Percentiles rank a stretch among this genome's conserved stretches.
These are phyloP conservation scores for Coemansia sp. DNA, from an alignment of 192 early-diverging fungal species.

Conservation along the genomic window DNA sequence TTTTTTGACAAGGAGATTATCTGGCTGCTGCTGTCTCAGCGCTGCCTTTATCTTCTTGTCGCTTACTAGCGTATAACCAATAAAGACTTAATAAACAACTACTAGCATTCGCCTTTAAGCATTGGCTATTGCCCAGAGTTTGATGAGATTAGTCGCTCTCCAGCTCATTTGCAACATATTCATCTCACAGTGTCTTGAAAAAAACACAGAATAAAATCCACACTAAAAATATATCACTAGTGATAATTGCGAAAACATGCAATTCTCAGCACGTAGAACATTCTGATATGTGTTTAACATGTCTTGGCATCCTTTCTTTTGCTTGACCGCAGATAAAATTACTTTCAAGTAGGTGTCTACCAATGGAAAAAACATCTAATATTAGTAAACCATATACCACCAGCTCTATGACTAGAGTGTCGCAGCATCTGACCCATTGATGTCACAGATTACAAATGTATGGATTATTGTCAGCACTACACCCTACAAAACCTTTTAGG, in stretches of 20 bases:
- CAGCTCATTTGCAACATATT: too few relatives aligned
- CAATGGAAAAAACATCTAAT: background rate
- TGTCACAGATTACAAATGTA: background rate
- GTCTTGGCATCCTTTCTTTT: background rate
- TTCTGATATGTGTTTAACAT: background rate
- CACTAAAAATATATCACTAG: too few relatives aligned
- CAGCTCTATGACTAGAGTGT: background rate
- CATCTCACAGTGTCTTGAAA: too few relatives aligned
- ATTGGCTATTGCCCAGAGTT: too few relatives aligned
- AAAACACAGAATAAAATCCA: too few relatives aligned
- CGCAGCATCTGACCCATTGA: background rate
- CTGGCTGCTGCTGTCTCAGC: too few relatives aligned
- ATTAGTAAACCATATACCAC: background rate
- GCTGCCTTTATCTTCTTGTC: too few relatives aligned
- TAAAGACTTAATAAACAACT: too few relatives aligned
- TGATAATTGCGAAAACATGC: background rate
- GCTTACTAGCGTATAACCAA: too few relatives aligned
- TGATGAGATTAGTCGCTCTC: too few relatives aligned
- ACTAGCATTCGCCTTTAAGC: too few relatives aligned
- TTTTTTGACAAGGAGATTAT: too few relatives aligned
- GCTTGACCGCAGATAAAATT: background rate
- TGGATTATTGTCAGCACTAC: background rate
- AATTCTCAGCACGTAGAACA: background rate
- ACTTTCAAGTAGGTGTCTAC: background rate
- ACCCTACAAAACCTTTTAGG: background rate